Evolutionary conservation across 148 eudicot genomes (phyloP).

Genomic region (Vaccinium darrowii): DNA sequence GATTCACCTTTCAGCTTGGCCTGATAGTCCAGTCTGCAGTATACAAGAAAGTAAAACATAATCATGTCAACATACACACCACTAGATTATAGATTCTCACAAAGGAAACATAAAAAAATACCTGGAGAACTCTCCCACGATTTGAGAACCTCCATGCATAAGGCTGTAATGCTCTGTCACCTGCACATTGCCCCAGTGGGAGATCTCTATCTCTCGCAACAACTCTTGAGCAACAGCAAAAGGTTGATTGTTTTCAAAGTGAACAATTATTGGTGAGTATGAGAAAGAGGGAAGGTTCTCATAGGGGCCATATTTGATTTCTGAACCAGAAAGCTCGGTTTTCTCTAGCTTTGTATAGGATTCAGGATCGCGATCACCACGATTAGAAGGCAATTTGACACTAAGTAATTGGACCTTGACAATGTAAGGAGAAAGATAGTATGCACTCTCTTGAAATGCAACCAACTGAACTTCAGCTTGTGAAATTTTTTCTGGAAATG

Average conservation of each 20-base stretch:
- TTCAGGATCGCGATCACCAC: slow-evolving; percentile 70
- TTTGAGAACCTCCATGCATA: slow-evolving; percentile 80
- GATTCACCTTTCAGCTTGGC: slow-evolving; percentile 70
- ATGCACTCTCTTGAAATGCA: slow-evolving; percentile 69
- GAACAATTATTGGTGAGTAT: slow-evolving; percentile 56
- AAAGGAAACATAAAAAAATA: slow-evolving; percentile 20
- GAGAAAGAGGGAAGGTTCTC: slow-evolving; percentile 68
- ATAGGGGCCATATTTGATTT: slow-evolving; percentile 95
- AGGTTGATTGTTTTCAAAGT: slow-evolving; percentile 77
- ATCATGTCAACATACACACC: neutral
- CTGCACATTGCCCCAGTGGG: slow-evolving; percentile 98
- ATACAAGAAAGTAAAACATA: neutral
- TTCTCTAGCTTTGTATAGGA: slow-evolving; percentile 81
- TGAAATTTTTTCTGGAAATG: slow-evolving; percentile 85
- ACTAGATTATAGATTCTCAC: neutral
- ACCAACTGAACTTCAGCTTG: slow-evolving; percentile 85
- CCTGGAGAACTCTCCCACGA: slow-evolving; percentile 93
- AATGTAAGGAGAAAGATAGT: slow-evolving; percentile 73
- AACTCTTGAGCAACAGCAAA: slow-evolving; percentile 84
- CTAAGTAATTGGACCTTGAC: slow-evolving; percentile 72
- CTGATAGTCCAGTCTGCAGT: slow-evolving; percentile 79
- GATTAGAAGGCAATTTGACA: slow-evolving; percentile 69
- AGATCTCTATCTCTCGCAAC: slow-evolving; percentile 92
- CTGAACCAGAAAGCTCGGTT: slow-evolving; percentile 71
- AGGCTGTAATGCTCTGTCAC: slow-evolving; percentile 90